Conservation (phyloP, 192 early-diverging fungal species). For the Endogone sp. region DNA sequence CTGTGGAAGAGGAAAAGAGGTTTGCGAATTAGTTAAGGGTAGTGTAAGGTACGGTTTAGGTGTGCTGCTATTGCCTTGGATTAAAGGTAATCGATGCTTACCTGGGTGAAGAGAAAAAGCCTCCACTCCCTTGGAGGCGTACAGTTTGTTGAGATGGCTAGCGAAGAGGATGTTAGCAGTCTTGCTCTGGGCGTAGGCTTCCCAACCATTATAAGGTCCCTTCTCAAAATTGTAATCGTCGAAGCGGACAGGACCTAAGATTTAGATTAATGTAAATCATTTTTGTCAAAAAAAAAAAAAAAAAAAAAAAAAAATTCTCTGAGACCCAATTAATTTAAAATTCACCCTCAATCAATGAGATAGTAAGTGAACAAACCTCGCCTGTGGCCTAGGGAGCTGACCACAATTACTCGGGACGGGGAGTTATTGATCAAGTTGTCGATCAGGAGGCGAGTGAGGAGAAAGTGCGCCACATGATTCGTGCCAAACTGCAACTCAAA, state of each 20-base stretch:
- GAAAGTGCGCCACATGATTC: slow-evolving; percentile 51
- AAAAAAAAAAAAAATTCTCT: background rate
- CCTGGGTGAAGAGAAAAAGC: slow-evolving; percentile 8
- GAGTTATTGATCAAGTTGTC: slow-evolving; percentile 14
- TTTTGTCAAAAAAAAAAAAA: background rate
- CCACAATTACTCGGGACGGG: slow-evolving; percentile 25
- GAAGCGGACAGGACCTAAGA: background rate
- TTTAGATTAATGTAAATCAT: too few species aligned
- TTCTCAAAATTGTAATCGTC: slow-evolving; percentile 5
- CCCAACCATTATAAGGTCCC: slow-evolving; percentile 10
- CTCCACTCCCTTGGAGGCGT: slow-evolving; percentile 9
- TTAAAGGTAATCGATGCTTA: too few species aligned
- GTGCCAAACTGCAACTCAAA: slow-evolving; percentile 54
- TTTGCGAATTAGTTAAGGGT: too few species aligned
- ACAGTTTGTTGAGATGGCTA: slow-evolving; percentile 2
- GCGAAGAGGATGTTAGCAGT: slow-evolving; percentile 50
- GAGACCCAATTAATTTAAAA: background rate
- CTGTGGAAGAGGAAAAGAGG: too few species aligned
- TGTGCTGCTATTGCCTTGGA: too few species aligned
- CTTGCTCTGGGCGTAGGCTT: slow-evolving; percentile 35
- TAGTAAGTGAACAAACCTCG: background rate
- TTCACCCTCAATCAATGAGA: background rate
- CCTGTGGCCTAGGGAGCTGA: slow-evolving; percentile 30
- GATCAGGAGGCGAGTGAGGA: slow-evolving; percentile 38
- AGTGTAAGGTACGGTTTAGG: too few species aligned